These are phyloP conservation scores for Hymenoscyphus infarciens DNA, from an alignment of 2,329 filamentous ascomycete species.

Conservation along the genomic window DNA sequence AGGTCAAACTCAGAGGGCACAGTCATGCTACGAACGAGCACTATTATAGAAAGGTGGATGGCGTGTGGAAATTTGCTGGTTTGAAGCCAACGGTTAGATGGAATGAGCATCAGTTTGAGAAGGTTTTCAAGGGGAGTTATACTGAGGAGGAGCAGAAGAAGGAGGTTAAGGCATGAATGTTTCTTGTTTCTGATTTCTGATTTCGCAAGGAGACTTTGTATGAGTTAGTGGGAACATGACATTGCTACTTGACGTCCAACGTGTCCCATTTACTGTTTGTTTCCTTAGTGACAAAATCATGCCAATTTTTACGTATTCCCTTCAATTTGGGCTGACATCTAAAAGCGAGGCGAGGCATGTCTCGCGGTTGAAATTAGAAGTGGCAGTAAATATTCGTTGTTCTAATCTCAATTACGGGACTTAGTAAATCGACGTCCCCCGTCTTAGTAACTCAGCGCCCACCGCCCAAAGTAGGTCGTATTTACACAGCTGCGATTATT, in stretches of 20 bases:
- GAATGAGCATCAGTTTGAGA: conserved; percentile 32
- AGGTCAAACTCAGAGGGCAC: conserved; percentile 27
- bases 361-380: too few relatives aligned
- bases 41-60: conserved; percentile 30
- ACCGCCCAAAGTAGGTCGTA: too few relatives aligned
- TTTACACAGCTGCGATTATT: too few relatives aligned
- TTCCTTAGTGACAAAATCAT: neutral
- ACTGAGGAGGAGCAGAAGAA: conserved; percentile 6
- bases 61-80: conserved; percentile 32
- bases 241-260: neutral
- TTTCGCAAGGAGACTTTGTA: neutral
- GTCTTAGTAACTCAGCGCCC: too few relatives aligned
- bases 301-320: neutral
- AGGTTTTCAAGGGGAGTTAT: conserved; percentile 29
- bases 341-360: too few relatives aligned
- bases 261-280: neutral
- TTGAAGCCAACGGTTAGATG: conserved; percentile 30
- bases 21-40: conserved; percentile 31
- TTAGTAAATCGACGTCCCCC: too few relatives aligned
- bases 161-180: neutral
- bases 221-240: neutral
- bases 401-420: too few relatives aligned
- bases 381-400: too few relatives aligned
- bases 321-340: too few relatives aligned
- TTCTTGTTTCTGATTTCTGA: neutral